phyloP scores from a whole-genome alignment of 495 filamentous ascomycete genomes.

The Podospora australis region DNA sequence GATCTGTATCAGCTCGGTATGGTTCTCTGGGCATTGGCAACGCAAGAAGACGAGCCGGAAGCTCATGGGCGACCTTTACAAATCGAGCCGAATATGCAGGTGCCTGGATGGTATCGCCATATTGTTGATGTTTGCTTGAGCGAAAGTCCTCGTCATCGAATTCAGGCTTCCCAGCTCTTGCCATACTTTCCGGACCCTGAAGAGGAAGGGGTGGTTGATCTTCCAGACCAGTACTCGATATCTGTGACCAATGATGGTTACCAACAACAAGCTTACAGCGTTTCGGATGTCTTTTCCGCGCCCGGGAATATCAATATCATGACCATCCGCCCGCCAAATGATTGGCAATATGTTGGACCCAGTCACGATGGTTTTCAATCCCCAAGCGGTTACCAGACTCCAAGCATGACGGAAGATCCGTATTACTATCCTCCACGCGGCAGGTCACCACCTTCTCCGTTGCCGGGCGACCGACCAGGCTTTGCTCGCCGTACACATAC shows the following conservation, averaged over 20 bases:
- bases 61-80: constrained; percentile 64
- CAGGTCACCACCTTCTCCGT: constrained; percentile 40
- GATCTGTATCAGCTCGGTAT: constrained; percentile 94
- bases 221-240: constrained; percentile 26
- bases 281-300: constrained; percentile 3
- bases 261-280: constrained; percentile 27
- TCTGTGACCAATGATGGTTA: constrained; percentile 27
- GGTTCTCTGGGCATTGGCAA: constrained; percentile 91
- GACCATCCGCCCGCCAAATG: constrained; percentile 20
- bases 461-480: constrained; percentile 35
- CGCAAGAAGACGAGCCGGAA: constrained; percentile 85
- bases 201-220: constrained; percentile 19
- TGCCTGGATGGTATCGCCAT: constrained; percentile 38
- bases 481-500: too few relatives aligned
- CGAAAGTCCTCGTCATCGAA: constrained; percentile 35
- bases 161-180: constrained; percentile 37
- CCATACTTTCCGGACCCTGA: constrained; percentile 32
- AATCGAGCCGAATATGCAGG: constrained; percentile 31
- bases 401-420: constrained; percentile 25
- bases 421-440: constrained; percentile 37
- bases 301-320: constrained; percentile 23
- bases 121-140: constrained; percentile 42
- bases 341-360: neutral
- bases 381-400: constrained; percentile 25
- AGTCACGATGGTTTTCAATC: too few relatives aligned